Evolutionary conservation across 495 filamentous ascomycete genomes (phyloP).

Genomic region (Hypoxylon subgilvum): DNA sequence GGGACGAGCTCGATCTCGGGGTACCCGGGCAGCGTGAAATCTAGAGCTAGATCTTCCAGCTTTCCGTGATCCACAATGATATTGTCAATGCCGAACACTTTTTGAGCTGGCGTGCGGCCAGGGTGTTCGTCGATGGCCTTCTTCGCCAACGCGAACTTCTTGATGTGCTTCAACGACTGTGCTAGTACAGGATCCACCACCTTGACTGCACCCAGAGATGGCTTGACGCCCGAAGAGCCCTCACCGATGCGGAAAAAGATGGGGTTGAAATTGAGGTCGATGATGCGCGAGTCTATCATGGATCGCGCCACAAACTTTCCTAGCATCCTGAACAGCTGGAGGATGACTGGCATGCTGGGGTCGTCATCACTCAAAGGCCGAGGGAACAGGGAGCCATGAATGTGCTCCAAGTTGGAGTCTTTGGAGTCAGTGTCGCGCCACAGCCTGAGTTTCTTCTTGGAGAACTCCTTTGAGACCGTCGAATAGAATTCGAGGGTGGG

Average conservation of each 20-base stretch:
- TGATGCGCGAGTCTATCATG: constrained; percentile 98
- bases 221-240: constrained; percentile 71
- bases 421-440: constrained; percentile 92
- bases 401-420: constrained; percentile 74
- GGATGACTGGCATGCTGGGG: constrained; percentile 79
- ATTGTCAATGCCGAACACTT: constrained; percentile 67
- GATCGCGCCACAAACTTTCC: constrained; percentile 97
- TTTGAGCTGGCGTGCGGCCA: constrained; percentile 67
- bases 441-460: constrained; percentile 92
- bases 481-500: constrained; percentile 99
- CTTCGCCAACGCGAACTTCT: constrained; percentile 84
- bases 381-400: constrained; percentile 88
- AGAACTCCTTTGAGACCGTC: constrained; percentile 95
- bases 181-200: constrained; percentile 87
- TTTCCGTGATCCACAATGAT: constrained; percentile 73
- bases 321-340: constrained; percentile 89
- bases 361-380: constrained; percentile 86
- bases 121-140: constrained; percentile 76
- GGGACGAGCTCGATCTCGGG: constrained; percentile 83
- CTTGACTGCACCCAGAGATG: constrained; percentile 90
- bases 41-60: constrained; percentile 87
- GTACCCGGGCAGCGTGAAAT: constrained; percentile 95
- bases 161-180: constrained; percentile 82
- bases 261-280: constrained; percentile 96
- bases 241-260: constrained; percentile 96